Conservation (phyloP, 1,284 basidiomycete species). For the Nidula niveotomentosa region DNA sequence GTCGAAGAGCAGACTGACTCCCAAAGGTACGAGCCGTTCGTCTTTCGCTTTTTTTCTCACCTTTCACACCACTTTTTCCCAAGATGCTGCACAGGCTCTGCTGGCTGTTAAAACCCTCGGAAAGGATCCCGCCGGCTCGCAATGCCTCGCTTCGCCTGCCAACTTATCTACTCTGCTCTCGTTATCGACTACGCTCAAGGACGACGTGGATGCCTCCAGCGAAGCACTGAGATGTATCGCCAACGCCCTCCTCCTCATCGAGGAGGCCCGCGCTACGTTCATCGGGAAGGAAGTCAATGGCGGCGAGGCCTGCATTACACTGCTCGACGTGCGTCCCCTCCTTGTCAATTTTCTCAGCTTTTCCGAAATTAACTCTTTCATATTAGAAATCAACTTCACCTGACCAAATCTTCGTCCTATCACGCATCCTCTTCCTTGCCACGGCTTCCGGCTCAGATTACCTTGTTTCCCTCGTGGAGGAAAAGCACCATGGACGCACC, state of each 20-base stretch:
- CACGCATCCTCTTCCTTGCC: slow-evolving; percentile 73
- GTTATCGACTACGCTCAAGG: slow-evolving; percentile 49
- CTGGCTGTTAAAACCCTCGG: slow-evolving; percentile 77
- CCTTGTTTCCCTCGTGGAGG: slow-evolving; percentile 60
- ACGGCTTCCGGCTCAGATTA: slow-evolving; percentile 55
- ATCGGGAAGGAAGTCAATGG: slow-evolving; percentile 60
- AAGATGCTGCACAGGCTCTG: slow-evolving; percentile 65
- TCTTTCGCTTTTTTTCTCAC: background rate
- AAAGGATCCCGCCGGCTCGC: slow-evolving; percentile 69
- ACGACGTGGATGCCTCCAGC: slow-evolving; percentile 58
- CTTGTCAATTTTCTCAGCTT: slow-evolving; percentile 2
- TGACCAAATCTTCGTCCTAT: slow-evolving; percentile 71
- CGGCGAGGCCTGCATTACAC: slow-evolving; percentile 50
- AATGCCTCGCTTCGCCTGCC: slow-evolving; percentile 50
- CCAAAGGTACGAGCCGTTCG: slow-evolving; percentile 42
- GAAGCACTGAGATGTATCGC: slow-evolving; percentile 77
- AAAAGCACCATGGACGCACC: slow-evolving; percentile 50
- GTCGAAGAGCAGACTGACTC: slow-evolving; percentile 39
- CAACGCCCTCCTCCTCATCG: slow-evolving; percentile 71
- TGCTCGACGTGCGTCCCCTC: slow-evolving; percentile 56
- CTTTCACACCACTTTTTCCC: slow-evolving; percentile 1
- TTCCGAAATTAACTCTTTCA: background rate
- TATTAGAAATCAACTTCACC: slow-evolving; percentile 58
- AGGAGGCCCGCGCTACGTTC: slow-evolving; percentile 58
- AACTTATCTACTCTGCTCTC: slow-evolving; percentile 55